phyloP scores from a whole-genome alignment of 768 basidiomycete genomes.

The Lactarius quietus region DNA sequence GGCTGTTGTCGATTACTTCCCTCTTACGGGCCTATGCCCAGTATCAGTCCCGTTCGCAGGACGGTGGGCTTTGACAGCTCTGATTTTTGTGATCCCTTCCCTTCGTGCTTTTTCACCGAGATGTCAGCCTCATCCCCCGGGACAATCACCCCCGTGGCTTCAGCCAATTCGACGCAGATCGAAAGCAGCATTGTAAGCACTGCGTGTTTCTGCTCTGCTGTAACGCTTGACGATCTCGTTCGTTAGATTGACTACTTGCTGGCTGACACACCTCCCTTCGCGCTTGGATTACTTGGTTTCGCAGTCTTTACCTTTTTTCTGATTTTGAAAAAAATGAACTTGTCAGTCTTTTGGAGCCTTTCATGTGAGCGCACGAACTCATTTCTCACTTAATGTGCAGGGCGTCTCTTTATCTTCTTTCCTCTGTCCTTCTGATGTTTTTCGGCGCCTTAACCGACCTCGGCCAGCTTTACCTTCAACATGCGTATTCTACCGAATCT shows the following conservation, averaged over 20 bases:
- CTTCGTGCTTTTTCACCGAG: conserved; percentile 1
- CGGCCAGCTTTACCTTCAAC: conserved; percentile 44
- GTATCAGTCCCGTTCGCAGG: not conserved
- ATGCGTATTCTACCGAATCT: not conserved
- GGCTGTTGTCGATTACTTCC: conserved; percentile 10
- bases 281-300: conserved; percentile 32
- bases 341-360: conserved; percentile 16
- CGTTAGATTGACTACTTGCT: conserved; percentile 28
- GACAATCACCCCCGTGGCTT: not conserved
- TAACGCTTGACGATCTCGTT: not conserved
- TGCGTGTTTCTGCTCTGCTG: not conserved
- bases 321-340: conserved; percentile 25
- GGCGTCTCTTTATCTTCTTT: conserved; percentile 49
- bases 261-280: conserved; percentile 31
- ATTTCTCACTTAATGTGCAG: conserved; percentile 20
- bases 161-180: not conserved
- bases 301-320: conserved; percentile 31
- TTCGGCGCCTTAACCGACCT: conserved; percentile 62
- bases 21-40: conserved; percentile 10
- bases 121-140: not conserved
- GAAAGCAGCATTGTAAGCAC: conserved; percentile 8
- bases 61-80: not conserved
- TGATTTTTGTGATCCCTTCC: conserved; percentile 1
- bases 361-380: not conserved
- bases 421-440: conserved; percentile 58